Percentiles rank a stretch among this genome's conserved stretches.
Conservation (phyloP, 345 rosid species). For the Carallia brachiata region DNA sequence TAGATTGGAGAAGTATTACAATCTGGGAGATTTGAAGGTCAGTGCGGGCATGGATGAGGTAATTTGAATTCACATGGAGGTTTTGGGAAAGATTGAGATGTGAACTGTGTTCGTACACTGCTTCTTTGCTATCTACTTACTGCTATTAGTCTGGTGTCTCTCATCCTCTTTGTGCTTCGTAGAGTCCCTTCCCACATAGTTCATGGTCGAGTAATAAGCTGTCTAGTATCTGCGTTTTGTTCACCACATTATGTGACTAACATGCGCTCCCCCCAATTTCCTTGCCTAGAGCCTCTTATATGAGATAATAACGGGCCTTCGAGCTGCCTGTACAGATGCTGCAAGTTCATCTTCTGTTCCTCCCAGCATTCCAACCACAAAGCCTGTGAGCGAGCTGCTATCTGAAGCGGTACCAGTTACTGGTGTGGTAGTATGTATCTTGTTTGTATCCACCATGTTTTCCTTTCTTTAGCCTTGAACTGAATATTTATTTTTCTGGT, state of each 20-base stretch:
- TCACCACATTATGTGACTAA: neutral
- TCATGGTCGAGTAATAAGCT: neutral
- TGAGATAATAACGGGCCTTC: conserved; percentile 79
- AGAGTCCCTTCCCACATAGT: neutral
- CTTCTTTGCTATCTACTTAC: neutral
- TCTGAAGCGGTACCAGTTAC: conserved; percentile 51
- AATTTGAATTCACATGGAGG: conserved; percentile 20
- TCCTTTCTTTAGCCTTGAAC: conserved; percentile 6
- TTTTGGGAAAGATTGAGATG: neutral
- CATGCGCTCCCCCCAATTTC: neutral
- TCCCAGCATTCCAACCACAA: conserved; percentile 49
- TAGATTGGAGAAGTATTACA: conserved; percentile 81
- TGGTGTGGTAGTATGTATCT: conserved; percentile 34
- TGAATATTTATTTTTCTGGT: neutral
- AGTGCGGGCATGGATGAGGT: conserved; percentile 71
- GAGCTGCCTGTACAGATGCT: conserved; percentile 54
- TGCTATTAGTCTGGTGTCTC: too few relatives aligned
- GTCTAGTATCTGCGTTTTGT: neutral
- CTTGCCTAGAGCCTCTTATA: conserved; percentile 62
- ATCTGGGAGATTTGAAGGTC: conserved; percentile 60
- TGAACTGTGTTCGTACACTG: neutral
- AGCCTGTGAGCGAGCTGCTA: conserved; percentile 66
- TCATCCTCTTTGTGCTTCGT: neutral
- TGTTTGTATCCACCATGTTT: conserved; percentile 5
- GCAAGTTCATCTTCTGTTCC: conserved; percentile 88